Conservation (phyloP, 495 filamentous ascomycete species). For the Podospora tetraspora region DNA sequence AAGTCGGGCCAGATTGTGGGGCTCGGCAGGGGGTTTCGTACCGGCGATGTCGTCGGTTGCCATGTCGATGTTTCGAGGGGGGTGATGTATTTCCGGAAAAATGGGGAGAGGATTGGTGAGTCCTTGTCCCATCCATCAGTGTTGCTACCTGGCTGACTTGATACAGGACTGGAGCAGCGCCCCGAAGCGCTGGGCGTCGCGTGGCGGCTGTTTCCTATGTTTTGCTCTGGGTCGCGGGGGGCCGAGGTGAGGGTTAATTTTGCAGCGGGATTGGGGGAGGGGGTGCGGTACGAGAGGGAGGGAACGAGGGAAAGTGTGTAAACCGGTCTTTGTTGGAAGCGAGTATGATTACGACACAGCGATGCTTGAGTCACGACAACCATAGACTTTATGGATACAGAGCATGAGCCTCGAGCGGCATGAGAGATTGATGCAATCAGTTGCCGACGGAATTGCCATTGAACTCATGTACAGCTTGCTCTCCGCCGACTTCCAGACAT, state of each 20-base stretch:
- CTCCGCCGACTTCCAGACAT: not conserved
- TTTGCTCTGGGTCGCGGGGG: not conserved
- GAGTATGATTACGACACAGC: not conserved
- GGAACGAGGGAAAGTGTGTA: not conserved
- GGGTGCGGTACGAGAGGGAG: not conserved
- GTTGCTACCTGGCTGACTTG: not conserved
- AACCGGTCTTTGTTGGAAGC: not conserved
- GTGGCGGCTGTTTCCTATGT: not conserved
- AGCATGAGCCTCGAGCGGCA: not conserved
- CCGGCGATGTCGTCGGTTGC: slow-evolving; percentile 7
- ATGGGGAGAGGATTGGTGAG: slow-evolving; percentile 3
- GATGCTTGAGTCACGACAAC: not conserved
- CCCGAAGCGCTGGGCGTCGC: not conserved
- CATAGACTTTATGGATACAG: not conserved
- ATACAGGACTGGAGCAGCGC: not conserved
- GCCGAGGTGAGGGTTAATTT: not conserved
- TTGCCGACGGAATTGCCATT: not conserved
- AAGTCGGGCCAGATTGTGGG: not conserved
- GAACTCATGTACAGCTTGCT: too few species aligned
- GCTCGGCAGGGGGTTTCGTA: not conserved
- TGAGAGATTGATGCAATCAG: not conserved
- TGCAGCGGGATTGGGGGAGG: not conserved
- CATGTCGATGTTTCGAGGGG: slow-evolving; percentile 4
- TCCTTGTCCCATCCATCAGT: not conserved
- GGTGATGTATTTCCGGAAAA: slow-evolving; percentile 4